Evolutionary conservation across 106 monocot genomes (phyloP).

Genomic region (Allium fistulosum): DNA sequence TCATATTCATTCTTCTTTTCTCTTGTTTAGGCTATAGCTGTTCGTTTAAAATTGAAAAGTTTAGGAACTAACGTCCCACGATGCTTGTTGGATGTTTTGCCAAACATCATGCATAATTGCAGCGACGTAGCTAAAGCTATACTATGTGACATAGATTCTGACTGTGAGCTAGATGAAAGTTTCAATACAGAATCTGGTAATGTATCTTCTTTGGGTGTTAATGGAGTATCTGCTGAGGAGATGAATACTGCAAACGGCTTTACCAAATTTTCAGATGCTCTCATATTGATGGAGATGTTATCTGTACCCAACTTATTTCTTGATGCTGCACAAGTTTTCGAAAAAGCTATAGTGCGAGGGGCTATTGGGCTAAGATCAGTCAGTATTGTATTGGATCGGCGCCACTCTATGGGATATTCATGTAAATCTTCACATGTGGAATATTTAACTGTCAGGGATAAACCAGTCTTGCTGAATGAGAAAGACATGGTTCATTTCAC

Average conservation of each 20-base stretch:
- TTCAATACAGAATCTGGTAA: conserved; percentile 32
- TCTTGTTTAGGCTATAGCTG: conserved; percentile 57
- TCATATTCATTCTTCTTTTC: not conserved
- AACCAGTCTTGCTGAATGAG: conserved; percentile 25
- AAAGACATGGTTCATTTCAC: conserved; percentile 32
- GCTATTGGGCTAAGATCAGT: conserved; percentile 56
- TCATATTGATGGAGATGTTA: conserved; percentile 74
- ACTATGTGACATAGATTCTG: conserved; percentile 74
- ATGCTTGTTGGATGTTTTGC: conserved; percentile 66
- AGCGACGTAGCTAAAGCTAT: conserved; percentile 63
- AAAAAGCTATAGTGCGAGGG: conserved; percentile 54
- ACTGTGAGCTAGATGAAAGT: conserved; percentile 53
- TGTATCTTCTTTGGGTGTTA: conserved; percentile 19
- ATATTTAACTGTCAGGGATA: conserved; percentile 17
- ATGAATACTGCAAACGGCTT: conserved; percentile 32
- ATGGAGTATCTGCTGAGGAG: conserved; percentile 45
- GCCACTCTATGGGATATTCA: conserved; percentile 44
- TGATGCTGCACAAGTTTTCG: conserved; percentile 73
- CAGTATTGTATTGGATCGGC: conserved; percentile 73
- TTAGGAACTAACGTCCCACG: conserved; percentile 60
- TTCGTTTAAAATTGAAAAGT: conserved; percentile 73
- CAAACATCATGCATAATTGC: conserved; percentile 46
- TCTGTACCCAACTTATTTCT: conserved; percentile 62
- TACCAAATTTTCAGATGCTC: conserved; percentile 64
- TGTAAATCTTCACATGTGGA: conserved; percentile 17